phyloP scores from a whole-genome alignment of 441 rosid genomes.

The Pelargonium fulgidum region DNA sequence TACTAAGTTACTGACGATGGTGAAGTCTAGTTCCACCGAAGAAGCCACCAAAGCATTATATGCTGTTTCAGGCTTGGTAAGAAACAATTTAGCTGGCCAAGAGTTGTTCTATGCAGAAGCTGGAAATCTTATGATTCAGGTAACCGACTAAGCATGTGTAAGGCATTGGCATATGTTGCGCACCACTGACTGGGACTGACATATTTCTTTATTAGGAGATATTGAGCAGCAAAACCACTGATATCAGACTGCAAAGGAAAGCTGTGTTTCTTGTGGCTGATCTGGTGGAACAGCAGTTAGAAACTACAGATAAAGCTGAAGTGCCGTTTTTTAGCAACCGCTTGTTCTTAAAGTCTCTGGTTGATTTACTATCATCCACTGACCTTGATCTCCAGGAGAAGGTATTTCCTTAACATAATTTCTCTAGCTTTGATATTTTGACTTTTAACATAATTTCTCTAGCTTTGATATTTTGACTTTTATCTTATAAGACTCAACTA shows the following conservation, averaged over 20 bases:
- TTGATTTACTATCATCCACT: slow-evolving; percentile 46
- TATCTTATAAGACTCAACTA: no score
- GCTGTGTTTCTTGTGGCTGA: slow-evolving; percentile 72
- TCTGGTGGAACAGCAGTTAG: slow-evolving; percentile 55
- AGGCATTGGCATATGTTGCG: slow-evolving; percentile 5
- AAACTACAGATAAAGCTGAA: slow-evolving; percentile 38
- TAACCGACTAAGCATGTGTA: slow-evolving; percentile 21
- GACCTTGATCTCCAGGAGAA: slow-evolving; percentile 93
- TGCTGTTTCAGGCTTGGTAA: slow-evolving; percentile 76
- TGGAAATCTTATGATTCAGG: slow-evolving; percentile 84
- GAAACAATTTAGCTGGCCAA: slow-evolving; percentile 65
- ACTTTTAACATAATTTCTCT: no score
- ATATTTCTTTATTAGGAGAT: slow-evolving; percentile 42
- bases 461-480: no score
- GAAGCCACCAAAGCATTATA: slow-evolving; percentile 84
- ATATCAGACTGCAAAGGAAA: slow-evolving; percentile 63
- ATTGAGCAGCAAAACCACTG: slow-evolving; percentile 45
- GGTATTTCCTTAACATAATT: slow-evolving; percentile 27
- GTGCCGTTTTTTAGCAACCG: slow-evolving; percentile 45
- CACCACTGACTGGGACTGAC: slow-evolving; percentile 8
- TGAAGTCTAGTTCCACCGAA: slow-evolving; percentile 49
- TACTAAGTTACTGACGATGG: slow-evolving; percentile 53
- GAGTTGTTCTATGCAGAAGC: slow-evolving; percentile 59
- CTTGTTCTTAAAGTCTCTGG: slow-evolving; percentile 61
- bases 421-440: neutral